Evolutionary conservation across 345 rosid species (phyloP).

Genomic region (Cardamine occulta): DNA sequence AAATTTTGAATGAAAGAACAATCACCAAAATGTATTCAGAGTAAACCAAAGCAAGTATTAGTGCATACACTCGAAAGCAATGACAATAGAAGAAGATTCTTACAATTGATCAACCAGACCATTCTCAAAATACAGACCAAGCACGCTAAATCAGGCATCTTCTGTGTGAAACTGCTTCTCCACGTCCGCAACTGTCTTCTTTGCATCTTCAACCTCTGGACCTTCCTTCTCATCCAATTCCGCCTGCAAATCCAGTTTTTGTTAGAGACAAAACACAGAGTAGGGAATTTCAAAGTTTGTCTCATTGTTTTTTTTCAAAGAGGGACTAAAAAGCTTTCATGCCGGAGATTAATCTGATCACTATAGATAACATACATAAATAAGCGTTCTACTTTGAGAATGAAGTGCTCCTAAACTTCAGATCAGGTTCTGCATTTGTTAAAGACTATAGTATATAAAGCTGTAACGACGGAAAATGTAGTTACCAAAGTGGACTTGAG

Average conservation of each 20-base stretch:
- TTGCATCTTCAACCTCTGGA: conserved; percentile 69
- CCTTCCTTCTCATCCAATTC: conserved; percentile 64
- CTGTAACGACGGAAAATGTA: background rate
- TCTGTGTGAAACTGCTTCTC: conserved; percentile 63
- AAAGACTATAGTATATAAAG: background rate
- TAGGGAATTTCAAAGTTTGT: background rate
- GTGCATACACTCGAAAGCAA: background rate
- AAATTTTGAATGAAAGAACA: background rate
- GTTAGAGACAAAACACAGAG: conserved; percentile 13
- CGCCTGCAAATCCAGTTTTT: conserved; percentile 46
- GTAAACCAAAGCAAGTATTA: background rate
- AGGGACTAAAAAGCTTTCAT: background rate
- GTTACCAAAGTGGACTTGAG: conserved; percentile 77
- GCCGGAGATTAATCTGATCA: background rate
- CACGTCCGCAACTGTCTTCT: conserved; percentile 57
- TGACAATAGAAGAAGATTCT: background rate
- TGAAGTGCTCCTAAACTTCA: background rate
- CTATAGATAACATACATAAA: too few species aligned
- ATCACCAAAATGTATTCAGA: conserved; percentile 20
- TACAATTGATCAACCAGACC: background rate
- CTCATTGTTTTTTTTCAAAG: background rate
- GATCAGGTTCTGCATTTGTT: background rate
- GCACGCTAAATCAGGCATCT: conserved; percentile 49
- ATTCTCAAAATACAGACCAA: conserved; percentile 24
- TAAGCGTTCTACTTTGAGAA: too few species aligned